Evolutionary conservation across 139 green algal genomes (phyloP), one percentile per base, ranked within the genome.

Genomic region (Closterium sp.): DNA sequence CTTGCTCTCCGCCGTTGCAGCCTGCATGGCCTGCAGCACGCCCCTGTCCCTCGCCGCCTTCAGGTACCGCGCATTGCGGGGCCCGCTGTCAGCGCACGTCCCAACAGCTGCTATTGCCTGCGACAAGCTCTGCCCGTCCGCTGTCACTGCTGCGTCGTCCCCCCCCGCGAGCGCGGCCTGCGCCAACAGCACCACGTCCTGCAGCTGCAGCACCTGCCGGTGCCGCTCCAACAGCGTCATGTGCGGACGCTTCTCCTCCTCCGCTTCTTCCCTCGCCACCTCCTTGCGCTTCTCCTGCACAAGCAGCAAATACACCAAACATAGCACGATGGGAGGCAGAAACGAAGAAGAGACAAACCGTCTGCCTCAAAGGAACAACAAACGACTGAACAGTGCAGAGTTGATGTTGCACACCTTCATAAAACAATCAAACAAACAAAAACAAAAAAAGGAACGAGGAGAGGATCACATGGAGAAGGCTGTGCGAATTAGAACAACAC

Each of bases 211-310:
- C 45, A 89, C 32, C 90, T 92, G 38, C 32, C 24, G 22, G 29
- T 92, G 45, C 27, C 89, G 90, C 27, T 92, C 90, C 27, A 92
- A 31, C 30, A 92, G 45, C 32, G 89, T 38, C 21, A 91, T 30
- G 79, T 88, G 38, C 89, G 85, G 38, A 24, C 70, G 32, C 90
- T 50, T 89, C 31, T 90, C 27, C 22, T 73, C 90, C 62, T 92
- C 90, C 42, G 90, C 90, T 4, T 89, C 90, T 27, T 31, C 38
- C 32, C 62, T 13, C 24, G 90, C 90, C n/a, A 73, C 50, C 17
- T 88, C 42, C 31, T 84, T 27, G 30, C 31, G 30, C 89, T 91
- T 91, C 38, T 70, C 50, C 50, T 73, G 50, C 50, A 27, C 50
- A 22, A 21, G 50, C 17, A 11, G 50, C 50, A 73, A 22, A 21